Evolutionary conservation across 768 basidiomycete species (phyloP).

Genomic region (Hirschioporus abietinus): DNA sequence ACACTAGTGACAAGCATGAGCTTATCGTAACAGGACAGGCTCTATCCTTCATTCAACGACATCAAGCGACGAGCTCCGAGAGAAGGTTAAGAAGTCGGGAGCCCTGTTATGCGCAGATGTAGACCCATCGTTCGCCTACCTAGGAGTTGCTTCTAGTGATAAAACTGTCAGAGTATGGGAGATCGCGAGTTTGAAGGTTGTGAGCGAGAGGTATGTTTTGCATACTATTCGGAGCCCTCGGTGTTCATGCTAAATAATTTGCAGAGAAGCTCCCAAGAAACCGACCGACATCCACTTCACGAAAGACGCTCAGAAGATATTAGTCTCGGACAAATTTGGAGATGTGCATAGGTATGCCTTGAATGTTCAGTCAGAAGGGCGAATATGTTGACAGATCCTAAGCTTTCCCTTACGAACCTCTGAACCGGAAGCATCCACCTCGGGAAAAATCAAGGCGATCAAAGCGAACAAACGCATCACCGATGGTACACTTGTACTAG

Average conservation of each 20-base stretch:
- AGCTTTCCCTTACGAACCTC: not conserved
- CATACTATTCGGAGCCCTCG: slow-evolving; percentile 1
- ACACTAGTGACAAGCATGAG: slow-evolving; percentile 11
- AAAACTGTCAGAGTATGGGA: slow-evolving; percentile 78
- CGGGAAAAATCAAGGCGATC: not conserved
- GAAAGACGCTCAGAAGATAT: slow-evolving; percentile 52
- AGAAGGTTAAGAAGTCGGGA: slow-evolving; percentile 40
- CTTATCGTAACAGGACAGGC: slow-evolving; percentile 41
- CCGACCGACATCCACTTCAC: slow-evolving; percentile 68
- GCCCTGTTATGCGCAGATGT: slow-evolving; percentile 57
- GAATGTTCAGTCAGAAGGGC: not conserved
- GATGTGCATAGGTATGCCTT: slow-evolving; percentile 74
- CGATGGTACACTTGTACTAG: slow-evolving; percentile 57
- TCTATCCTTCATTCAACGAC: slow-evolving; percentile 41
- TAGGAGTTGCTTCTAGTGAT: slow-evolving; percentile 71
- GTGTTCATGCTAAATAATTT: slow-evolving; percentile 5
- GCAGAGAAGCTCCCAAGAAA: slow-evolving; percentile 79
- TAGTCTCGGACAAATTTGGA: slow-evolving; percentile 92
- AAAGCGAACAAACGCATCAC: not conserved
- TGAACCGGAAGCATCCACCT: not conserved
- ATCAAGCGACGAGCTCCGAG: slow-evolving; percentile 25
- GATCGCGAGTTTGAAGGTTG: slow-evolving; percentile 45
- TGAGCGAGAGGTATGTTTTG: slow-evolving; percentile 56
- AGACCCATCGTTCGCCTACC: slow-evolving; percentile 36
- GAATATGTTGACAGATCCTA: not conserved